Percentiles rank a stretch among this genome's conserved stretches.
Evolutionary conservation across 305 asterid species (phyloP).

Genomic region (Solanum hybrid): DNA sequence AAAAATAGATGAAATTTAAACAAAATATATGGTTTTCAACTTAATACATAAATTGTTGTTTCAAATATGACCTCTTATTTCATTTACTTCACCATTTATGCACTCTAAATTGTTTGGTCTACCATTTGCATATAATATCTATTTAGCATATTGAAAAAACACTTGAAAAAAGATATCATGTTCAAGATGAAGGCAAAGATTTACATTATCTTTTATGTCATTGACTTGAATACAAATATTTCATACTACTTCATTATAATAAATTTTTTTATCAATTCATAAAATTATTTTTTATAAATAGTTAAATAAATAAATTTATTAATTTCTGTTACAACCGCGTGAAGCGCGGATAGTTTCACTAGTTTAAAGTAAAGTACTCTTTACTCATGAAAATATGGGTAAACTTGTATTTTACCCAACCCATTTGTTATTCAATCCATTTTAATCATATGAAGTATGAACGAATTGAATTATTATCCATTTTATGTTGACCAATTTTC

Average conservation of each 20-base stretch:
- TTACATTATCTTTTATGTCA: background rate
- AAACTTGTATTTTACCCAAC: background rate
- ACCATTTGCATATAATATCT: background rate
- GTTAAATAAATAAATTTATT: no score
- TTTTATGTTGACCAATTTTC: background rate
- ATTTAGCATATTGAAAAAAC: background rate
- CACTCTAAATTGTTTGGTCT: background rate
- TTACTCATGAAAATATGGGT: background rate
- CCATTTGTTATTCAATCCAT: background rate
- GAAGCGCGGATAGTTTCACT: background rate
- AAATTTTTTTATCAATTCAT: background rate
- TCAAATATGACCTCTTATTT: background rate
- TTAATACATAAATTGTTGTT: background rate
- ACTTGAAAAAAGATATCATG: background rate
- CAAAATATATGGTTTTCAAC: background rate
- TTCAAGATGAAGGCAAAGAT: background rate
- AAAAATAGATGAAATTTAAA: no score
- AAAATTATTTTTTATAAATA: no score
- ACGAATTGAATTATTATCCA: background rate
- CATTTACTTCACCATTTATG: background rate
- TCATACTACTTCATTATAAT: background rate
- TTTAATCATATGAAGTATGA: no score
- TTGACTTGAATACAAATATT: no score
- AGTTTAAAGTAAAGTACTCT: background rate
- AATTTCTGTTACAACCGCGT: background rate